Base-by-base conservation (phyloP, 306 rosid species). In the Cucurbita maxima region DNA sequence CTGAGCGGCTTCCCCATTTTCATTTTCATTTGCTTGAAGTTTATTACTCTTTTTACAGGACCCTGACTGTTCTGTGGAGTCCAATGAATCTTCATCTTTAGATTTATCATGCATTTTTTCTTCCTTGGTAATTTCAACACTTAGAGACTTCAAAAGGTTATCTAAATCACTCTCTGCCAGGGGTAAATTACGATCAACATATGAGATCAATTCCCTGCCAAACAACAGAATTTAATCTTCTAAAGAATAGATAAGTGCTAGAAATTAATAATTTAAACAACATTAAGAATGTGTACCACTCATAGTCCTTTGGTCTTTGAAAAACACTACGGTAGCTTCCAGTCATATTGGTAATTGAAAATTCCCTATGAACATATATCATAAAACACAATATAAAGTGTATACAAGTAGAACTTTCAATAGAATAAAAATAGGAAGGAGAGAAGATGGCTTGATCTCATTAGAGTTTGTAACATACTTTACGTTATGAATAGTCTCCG, bases 251-350 rank as follows among this genome's bases (percentile, higher is more conserved):
- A 38, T 60, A 79, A 75, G 20, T 43, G 19, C 47, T 43, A 22
- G 38, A 34, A 60, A 16, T 20, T 14, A 59, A 47, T 25, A 19
- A 34, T 10, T 8, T 38, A 56, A 69, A 45, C 19, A 8, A 14
- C 52, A 7, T 20, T 55, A 51, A 70, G 9, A 50, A 40, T 15
- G 78, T 15, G 78, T 83, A 94, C 97, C 97, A 89, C 76, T 89
- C 91, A 30, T 87, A 94, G 84, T 91, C 79, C 58, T 80, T 54
- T 38, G 97, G 97, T 68, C 84, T 91, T 82, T 91, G 96, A 62
- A 91, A 91, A 77, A 89, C 96, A 77, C 83, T 87, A 83, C 99
- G 85, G 74, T 89, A 94, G 78, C 97, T 82, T 79, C 97, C 99
- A 22, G 96, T 94, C 87, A 94, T 71, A 75, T 78, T 83, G 20